phyloP scores from a whole-genome alignment of 2,329 filamentous ascomycete species.

The Lasiodiplodia citricola region DNA sequence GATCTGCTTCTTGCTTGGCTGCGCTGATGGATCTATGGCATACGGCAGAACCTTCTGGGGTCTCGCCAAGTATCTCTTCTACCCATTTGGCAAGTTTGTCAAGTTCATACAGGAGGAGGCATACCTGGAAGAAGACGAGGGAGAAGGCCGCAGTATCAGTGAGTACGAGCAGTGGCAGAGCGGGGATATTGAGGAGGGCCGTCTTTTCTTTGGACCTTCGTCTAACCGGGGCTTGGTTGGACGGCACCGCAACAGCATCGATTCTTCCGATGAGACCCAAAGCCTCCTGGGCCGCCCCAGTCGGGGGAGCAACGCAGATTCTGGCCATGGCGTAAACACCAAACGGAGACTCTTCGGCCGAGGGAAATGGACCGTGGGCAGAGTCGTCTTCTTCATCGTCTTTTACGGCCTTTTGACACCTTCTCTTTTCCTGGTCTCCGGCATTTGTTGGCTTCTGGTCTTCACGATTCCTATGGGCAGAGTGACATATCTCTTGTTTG shows the following conservation, averaged over 20 bases:
- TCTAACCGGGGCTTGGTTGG: conserved; percentile 79
- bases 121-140: conserved; percentile 92
- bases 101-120: conserved; percentile 91
- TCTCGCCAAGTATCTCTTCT: conserved; percentile 84
- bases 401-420: conserved; percentile 94
- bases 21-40: conserved; percentile 76
- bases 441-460: conserved; percentile 92
- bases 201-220: conserved; percentile 90
- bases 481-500: conserved; percentile 85
- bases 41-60: conserved; percentile 88
- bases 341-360: conserved; percentile 88
- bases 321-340: conserved; percentile 34
- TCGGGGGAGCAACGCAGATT: conserved; percentile 53
- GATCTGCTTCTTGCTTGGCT: conserved; percentile 79
- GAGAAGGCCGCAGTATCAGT: conserved; percentile 94
- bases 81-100: conserved; percentile 96
- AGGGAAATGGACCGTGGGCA: conserved; percentile 92
- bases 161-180: conserved; percentile 99
- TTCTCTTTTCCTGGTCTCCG: conserved; percentile 81
- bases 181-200: conserved; percentile 92
- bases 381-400: conserved; percentile 93
- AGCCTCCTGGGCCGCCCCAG: conserved; percentile 77
- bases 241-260: conserved; percentile 83
- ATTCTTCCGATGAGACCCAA: conserved; percentile 87
- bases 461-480: conserved; percentile 99